These are phyloP conservation scores for Saprolegnia diclina DNA, from an alignment of 352 stramenopile genomes.

Conservation along the genomic window DNA sequence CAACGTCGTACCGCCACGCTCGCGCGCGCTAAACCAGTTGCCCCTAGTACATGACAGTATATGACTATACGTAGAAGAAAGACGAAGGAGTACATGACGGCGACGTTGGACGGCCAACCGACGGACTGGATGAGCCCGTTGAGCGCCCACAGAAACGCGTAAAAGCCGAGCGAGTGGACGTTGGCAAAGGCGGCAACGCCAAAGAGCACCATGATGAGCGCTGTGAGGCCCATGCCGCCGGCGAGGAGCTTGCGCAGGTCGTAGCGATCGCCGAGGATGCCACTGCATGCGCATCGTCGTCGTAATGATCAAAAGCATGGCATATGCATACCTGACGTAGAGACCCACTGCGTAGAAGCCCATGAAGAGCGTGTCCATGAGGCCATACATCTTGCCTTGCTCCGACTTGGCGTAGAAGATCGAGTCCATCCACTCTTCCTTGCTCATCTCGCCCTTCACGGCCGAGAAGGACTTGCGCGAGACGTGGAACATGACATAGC, in stretches of 20 bases:
- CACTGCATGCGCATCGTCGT: conserved; percentile 32
- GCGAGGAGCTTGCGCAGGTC: conserved; percentile 66
- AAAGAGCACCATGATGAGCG: conserved; percentile 50
- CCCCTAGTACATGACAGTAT: too few relatives aligned
- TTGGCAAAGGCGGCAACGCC: conserved; percentile 51
- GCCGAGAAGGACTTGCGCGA: conserved; percentile 74
- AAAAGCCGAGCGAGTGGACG: conserved; percentile 65
- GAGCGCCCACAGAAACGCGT: conserved; percentile 58
- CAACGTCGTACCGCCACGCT: conserved; percentile 44
- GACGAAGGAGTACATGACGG: conserved; percentile 66
- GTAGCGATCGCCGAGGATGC: conserved; percentile 60
- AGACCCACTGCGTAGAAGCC: conserved; percentile 62
- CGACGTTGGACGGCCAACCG: conserved; percentile 67
- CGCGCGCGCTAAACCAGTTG: conserved; percentile 87
- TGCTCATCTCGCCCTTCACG: conserved; percentile 77
- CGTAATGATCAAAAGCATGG: background rate
- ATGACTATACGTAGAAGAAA: too few relatives aligned
- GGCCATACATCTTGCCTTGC: conserved; percentile 73
- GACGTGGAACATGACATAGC: conserved; percentile 74
- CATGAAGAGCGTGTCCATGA: conserved; percentile 81
- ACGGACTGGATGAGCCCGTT: conserved; percentile 81
- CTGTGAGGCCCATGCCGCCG: conserved; percentile 62
- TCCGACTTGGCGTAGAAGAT: conserved; percentile 46
- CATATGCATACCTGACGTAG: conserved; percentile 47
- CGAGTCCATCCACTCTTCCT: conserved; percentile 72